A percentile compares a stretch with the other conserved stretches of the same genome.
Conservation (phyloP, 2,329 filamentous ascomycete species). For the Reticulascus tulasneorum region DNA sequence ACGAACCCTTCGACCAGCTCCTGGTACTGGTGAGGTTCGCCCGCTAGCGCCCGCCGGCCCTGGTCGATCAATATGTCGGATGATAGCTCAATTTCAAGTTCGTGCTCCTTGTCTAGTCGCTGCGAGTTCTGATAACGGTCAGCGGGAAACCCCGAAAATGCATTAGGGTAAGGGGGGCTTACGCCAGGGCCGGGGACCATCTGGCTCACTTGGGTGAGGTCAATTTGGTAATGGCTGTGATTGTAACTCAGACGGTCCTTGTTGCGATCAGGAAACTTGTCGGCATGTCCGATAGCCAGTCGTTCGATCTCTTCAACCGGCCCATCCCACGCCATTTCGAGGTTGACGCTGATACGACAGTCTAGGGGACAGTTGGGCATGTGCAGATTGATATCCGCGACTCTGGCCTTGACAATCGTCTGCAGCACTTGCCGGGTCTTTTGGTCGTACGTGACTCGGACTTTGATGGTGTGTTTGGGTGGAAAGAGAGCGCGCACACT, state of each 20-base stretch:
- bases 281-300: constrained; percentile 28
- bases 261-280: constrained; percentile 56
- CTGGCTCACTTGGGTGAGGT: constrained; percentile 83
- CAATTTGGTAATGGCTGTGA: constrained; percentile 83
- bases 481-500: constrained; percentile 60
- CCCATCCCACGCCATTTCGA: constrained; percentile 86
- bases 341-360: constrained; percentile 88
- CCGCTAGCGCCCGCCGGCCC: constrained; percentile 50
- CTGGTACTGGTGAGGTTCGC: constrained; percentile 56
- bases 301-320: constrained; percentile 53
- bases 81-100: constrained; percentile 76
- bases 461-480: constrained; percentile 52
- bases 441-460: constrained; percentile 74
- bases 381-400: constrained; percentile 83
- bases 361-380: constrained; percentile 76
- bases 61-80: constrained; percentile 62
- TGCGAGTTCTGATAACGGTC: constrained; percentile 29
- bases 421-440: constrained; percentile 66
- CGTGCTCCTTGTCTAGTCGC: constrained; percentile 63
- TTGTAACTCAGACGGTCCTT: constrained; percentile 92
- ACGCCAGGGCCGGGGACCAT: constrained; percentile 31
- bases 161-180: constrained; percentile 16
- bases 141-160: constrained; percentile 8
- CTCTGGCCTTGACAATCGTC: constrained; percentile 87
- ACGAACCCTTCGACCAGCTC: constrained; percentile 69